Percentiles rank a stretch among this genome's conserved stretches.
Conservation (phyloP, 768 basidiomycete genomes). For the Sarcodon aspratus region DNA sequence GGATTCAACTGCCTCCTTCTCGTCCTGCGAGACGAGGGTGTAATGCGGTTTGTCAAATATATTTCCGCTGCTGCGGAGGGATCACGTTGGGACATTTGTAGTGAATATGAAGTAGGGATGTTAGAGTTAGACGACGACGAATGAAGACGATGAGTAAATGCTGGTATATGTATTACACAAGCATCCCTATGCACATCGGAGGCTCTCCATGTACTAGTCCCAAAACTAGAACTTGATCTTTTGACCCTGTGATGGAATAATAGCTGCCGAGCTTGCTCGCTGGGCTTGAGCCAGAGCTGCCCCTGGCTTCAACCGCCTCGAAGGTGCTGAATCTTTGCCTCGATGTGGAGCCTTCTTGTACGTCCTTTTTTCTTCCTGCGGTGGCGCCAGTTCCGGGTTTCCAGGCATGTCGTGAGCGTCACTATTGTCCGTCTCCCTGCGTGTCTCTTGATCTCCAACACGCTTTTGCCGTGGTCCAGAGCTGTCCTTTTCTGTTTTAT, state of each 20-base stretch:
- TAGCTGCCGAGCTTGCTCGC: slow-evolving; percentile 58
- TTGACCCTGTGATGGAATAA: slow-evolving; percentile 56
- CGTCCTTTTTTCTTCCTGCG: slow-evolving; percentile 1
- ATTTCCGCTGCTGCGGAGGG: slow-evolving; percentile 82
- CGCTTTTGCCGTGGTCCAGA: slow-evolving; percentile 4
- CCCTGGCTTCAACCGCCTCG: slow-evolving; percentile 57
- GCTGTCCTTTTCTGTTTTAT: background rate
- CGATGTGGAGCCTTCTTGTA: slow-evolving; percentile 3
- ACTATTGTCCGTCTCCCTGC: background rate
- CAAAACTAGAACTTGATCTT: slow-evolving; percentile 54
- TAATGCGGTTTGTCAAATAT: slow-evolving; percentile 95
- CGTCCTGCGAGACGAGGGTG: slow-evolving; percentile 85
- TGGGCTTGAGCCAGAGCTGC: slow-evolving; percentile 71
- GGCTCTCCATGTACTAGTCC: background rate
- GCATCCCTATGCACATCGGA: background rate
- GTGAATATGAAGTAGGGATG: slow-evolving; percentile 87
- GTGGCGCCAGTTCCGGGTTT: too few species aligned
- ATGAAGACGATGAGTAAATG: slow-evolving; percentile 13
- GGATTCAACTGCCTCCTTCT: slow-evolving; percentile 84
- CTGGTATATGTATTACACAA: background rate
- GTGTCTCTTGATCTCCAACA: slow-evolving; percentile 6
- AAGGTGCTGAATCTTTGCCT: background rate
- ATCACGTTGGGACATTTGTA: slow-evolving; percentile 88
- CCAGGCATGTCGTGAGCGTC: too few species aligned
- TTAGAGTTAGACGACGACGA: slow-evolving; percentile 45